Conservation (phyloP, 1,284 basidiomycete species). For the Naganishia albida region DNA sequence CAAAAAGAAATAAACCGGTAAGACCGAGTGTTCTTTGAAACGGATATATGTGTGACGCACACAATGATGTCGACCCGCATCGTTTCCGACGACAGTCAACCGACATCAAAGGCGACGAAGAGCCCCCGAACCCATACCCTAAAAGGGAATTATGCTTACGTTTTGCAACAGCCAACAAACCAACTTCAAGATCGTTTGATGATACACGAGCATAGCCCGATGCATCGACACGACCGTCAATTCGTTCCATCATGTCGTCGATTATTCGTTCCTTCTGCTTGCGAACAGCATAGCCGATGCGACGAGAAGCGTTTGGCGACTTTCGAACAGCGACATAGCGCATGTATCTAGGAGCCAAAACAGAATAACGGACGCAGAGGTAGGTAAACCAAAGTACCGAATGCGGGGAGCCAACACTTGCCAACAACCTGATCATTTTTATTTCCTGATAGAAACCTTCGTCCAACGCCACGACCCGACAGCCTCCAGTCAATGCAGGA, state of each 20-base stretch:
- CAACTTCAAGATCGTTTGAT: not conserved
- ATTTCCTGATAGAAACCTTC: conserved; percentile 30
- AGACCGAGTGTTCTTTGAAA: conserved; percentile 19
- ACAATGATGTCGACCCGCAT: conserved; percentile 17
- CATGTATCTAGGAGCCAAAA: conserved; percentile 27
- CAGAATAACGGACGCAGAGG: conserved; percentile 25
- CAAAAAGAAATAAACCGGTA: conserved; percentile 19
- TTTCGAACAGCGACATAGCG: conserved; percentile 27
- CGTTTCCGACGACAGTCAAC: conserved; percentile 17
- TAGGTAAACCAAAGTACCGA: conserved; percentile 31
- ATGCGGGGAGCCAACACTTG: conserved; percentile 27
- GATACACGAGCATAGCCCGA: conserved; percentile 18
- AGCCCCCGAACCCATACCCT: conserved; percentile 26
- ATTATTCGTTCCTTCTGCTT: conserved; percentile 13
- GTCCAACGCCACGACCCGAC: conserved; percentile 31
- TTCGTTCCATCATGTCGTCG: not conserved
- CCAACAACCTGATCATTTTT: conserved; percentile 29
- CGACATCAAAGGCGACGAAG: not conserved
- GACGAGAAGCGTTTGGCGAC: conserved; percentile 8
- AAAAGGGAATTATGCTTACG: conserved; percentile 22
- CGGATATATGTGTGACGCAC: not conserved
- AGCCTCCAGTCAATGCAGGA: conserved; percentile 30
- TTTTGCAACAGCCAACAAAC: conserved; percentile 17
- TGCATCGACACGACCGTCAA: too few species aligned
- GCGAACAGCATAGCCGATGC: conserved; percentile 27